Conservation (phyloP, 495 filamentous ascomycete genomes). For the Xylaria palmicola region DNA sequence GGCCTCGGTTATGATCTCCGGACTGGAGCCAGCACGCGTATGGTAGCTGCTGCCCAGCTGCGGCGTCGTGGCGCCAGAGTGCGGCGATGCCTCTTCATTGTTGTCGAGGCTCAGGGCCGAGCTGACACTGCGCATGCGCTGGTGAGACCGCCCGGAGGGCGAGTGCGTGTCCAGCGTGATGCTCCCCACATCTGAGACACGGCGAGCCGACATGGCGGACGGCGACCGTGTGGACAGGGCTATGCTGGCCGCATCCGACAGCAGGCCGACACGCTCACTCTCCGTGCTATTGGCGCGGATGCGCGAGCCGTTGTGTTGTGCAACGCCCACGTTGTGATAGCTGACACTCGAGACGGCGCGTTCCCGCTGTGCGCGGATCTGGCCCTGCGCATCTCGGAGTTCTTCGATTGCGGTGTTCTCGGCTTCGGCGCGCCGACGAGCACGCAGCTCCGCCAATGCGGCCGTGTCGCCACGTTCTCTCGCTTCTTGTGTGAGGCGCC, state of each 20-base stretch:
- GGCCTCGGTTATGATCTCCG: conserved; percentile 42
- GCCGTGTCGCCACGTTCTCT: conserved; percentile 64
- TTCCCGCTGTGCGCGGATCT: conserved; percentile 62
- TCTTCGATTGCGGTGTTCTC: conserved; percentile 41
- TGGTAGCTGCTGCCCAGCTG: conserved; percentile 21
- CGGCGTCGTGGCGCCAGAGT: conserved; percentile 41
- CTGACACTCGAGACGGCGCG: conserved; percentile 77
- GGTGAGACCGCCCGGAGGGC: conserved; percentile 29
- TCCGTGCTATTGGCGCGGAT: conserved; percentile 78
- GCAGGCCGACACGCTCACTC: conserved; percentile 70
- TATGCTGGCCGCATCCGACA: conserved; percentile 68
- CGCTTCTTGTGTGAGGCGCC: conserved; percentile 64
- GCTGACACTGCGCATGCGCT: conserved; percentile 43
- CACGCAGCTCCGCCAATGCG: conserved; percentile 60
- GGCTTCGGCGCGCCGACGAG: conserved; percentile 38
- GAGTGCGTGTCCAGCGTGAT: conserved; percentile 4
- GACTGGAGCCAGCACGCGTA: conserved; percentile 34
- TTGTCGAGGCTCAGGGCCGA: conserved; percentile 51
- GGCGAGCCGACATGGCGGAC: conserved; percentile 23
- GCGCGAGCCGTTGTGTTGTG: conserved; percentile 83
- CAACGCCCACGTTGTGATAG: conserved; percentile 84
- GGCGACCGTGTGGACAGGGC: conserved; percentile 33
- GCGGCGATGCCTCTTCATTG: conserved; percentile 33
- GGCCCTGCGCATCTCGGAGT: conserved; percentile 66
- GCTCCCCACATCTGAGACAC: conserved; percentile 5